phyloP scores from a whole-genome alignment of 768 basidiomycete genomes.

The Tubosaeta brunneosetosa region DNA sequence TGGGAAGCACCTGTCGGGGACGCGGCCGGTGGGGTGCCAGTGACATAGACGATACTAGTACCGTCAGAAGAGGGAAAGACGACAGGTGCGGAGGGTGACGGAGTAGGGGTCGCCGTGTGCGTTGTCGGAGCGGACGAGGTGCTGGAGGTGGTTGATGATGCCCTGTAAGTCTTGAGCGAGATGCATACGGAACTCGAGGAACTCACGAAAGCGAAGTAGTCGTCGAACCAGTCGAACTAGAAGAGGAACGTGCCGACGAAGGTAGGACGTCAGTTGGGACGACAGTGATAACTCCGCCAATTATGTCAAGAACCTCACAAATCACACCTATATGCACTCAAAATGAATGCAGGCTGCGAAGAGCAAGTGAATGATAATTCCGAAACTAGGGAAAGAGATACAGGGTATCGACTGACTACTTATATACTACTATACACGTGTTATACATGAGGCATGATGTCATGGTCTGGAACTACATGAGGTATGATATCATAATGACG shows the following conservation, averaged over 20 bases:
- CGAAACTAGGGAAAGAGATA: too few relatives aligned
- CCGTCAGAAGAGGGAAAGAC: conserved; percentile 24
- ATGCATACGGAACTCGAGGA: background rate
- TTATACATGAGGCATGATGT: too few relatives aligned
- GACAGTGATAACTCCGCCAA: conserved; percentile 15
- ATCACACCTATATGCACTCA: too few relatives aligned
- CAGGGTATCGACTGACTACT: too few relatives aligned
- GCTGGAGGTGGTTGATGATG: conserved; percentile 11
- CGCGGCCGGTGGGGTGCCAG: conserved; percentile 27
- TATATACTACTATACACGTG: too few relatives aligned
- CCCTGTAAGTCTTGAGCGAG: conserved; percentile 3
- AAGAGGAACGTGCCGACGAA: conserved; percentile 18
- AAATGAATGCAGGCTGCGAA: too few relatives aligned
- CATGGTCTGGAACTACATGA: too few relatives aligned
- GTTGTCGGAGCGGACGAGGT: conserved; percentile 7
- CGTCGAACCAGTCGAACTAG: conserved; percentile 27
- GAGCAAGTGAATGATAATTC: too few relatives aligned
- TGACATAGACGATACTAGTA: conserved; percentile 26
- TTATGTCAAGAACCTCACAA: background rate
- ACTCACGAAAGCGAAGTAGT: conserved; percentile 21
- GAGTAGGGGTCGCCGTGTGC: conserved; percentile 9
- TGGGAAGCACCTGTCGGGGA: conserved; percentile 19
- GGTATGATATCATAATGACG: too few relatives aligned
- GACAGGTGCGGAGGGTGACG: conserved; percentile 9
- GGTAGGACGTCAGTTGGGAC: conserved; percentile 1